Evolutionary conservation across 129 eudicot genomes (phyloP), one percentile per base, ranked within the genome.

Genomic region (Heracleum sosnowskyi): DNA sequence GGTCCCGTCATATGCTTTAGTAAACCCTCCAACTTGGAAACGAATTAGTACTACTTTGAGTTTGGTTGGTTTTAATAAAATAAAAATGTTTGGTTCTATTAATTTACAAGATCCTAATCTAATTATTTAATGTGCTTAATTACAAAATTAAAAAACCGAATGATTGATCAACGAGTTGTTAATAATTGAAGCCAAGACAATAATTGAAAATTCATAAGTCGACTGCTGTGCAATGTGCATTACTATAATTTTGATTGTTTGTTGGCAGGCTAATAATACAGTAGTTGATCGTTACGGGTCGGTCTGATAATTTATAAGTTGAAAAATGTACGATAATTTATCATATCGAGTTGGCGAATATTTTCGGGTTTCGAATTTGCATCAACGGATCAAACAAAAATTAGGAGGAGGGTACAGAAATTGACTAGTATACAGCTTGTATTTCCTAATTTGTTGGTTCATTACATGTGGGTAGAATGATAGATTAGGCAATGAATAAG

Each of bases 381-480:
- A 6, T 17, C 9, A 51, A 20, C n/a, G 7, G 11, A 6, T 51
- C 26, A 11, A n/a, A 9, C 29, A 8, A 57, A n/a, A n/a, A n/a
- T 10, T 57, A n/a, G 66, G 33, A n/a, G 66, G 33, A 57, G 66
- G n/a, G 24, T 17, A 2, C 17, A 5, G 8, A 69, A 16, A 34
- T 4, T 16, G 18, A 7, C 8, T 1, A 68, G 15, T 4, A 20
- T 18, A 71, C 73, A 42, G 24, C 20, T 77, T 35, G 46, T 20
- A 79, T 39, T 75, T 66, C 86, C 63, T 24, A 68, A 72, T 36
- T 53, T 35, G 80, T n/a, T 20, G 83, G 31, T 33, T 74, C 69
- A 82, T 82, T 78, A 75, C 86, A 83, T 83, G 86, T 79, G 35
- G 22, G 22, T 9, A 22, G 34, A 47, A 44, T 16, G 24, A 34